phyloP scores from a whole-genome alignment of 1,139 yeast genomes.

The Schwanniomyces etchellsii region DNA sequence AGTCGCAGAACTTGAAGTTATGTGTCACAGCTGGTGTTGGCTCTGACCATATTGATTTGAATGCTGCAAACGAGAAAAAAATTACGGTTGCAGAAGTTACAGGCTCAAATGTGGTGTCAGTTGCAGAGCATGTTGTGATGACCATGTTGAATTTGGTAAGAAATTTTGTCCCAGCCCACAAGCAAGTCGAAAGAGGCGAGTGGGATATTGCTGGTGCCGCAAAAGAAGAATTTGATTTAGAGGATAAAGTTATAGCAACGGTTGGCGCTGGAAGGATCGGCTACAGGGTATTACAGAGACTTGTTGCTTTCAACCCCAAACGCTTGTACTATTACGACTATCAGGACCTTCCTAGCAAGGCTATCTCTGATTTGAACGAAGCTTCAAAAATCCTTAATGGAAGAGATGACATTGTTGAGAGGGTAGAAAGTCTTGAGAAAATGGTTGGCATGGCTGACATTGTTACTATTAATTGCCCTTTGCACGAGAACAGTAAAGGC shows the following conservation, averaged over 20 bases:
- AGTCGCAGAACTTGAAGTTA: conserved; percentile 69
- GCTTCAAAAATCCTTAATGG: conserved; percentile 36
- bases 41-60: conserved; percentile 73
- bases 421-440: conserved; percentile 62
- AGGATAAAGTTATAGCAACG: conserved; percentile 70
- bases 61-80: conserved; percentile 59
- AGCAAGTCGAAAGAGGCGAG: conserved; percentile 51
- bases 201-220: conserved; percentile 84
- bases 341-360: conserved; percentile 58
- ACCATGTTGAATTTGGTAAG: conserved; percentile 67
- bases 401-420: conserved; percentile 40
- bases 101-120: conserved; percentile 75
- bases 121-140: conserved; percentile 79
- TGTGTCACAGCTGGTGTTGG: conserved; percentile 84
- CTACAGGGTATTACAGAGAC: conserved; percentile 66
- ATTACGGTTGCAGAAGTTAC: conserved; percentile 76
- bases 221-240: conserved; percentile 68
- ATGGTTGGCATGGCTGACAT: conserved; percentile 65
- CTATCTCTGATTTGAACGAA: conserved; percentile 46
- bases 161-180: conserved; percentile 76
- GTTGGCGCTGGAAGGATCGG: conserved; percentile 86
- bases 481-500: conserved; percentile 65
- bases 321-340: conserved; percentile 72
- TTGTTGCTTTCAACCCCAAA: conserved; percentile 70
- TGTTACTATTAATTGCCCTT: conserved; percentile 74